phyloP scores from a whole-genome alignment of 2,329 filamentous ascomycete genomes.

The Fusarium chlamydosporum region DNA sequence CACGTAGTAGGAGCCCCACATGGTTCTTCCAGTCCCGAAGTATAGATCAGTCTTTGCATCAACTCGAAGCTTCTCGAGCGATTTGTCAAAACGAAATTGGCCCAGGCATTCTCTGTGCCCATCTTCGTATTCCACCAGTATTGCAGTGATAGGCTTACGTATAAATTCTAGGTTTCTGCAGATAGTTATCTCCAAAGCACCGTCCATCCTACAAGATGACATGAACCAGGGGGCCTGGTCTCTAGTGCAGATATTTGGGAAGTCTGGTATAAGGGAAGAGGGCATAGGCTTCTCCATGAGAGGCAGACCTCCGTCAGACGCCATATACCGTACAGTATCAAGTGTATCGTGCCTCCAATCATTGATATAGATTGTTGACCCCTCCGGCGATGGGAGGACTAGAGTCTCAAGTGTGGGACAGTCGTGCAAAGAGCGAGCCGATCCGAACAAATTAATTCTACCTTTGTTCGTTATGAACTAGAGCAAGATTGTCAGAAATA shows the following conservation, averaged over 20 bases:
- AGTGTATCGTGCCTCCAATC: not conserved
- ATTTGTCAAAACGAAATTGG: constrained; percentile 27
- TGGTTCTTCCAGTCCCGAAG: not conserved
- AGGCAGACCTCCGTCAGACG: not conserved
- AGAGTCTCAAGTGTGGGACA: constrained; percentile 19
- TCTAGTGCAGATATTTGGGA: constrained; percentile 22
- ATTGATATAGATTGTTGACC: constrained; percentile 23
- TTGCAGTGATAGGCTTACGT: constrained; percentile 16
- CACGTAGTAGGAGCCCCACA: not conserved
- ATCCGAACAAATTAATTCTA: constrained; percentile 25
- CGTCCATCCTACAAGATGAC: constrained; percentile 29
- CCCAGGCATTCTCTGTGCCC: constrained; percentile 29
- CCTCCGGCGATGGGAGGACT: constrained; percentile 7
- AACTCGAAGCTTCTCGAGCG: constrained; percentile 10
- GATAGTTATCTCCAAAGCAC: constrained; percentile 18
- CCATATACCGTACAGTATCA: constrained; percentile 18
- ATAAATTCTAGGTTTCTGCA: constrained; percentile 18
- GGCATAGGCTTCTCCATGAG: constrained; percentile 18
- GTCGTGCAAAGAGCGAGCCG: constrained; percentile 24
- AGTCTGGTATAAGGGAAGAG: constrained; percentile 12
- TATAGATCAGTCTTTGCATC: not conserved
- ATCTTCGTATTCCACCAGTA: constrained; percentile 20
- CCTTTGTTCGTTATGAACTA: constrained; percentile 24
- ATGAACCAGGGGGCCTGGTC: constrained; percentile 21
- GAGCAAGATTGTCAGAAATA: not conserved